Conservation (phyloP, 202 grass and related monocot genomes). For the Dendrocalamus latiflorus region DNA sequence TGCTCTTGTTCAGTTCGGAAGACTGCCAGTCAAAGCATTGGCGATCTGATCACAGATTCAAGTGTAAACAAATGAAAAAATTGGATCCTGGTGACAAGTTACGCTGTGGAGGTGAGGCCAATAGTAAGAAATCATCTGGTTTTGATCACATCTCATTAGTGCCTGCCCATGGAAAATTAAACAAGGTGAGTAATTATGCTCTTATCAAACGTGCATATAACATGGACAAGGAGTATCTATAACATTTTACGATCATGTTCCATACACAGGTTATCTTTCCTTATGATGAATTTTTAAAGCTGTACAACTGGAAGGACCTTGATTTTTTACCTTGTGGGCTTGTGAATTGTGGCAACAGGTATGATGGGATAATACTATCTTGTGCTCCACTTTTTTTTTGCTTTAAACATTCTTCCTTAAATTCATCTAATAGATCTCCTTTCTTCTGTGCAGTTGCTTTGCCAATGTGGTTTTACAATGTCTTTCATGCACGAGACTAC, state of each 20-base stretch:
- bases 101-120: conserved; percentile 33
- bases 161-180: conserved; percentile 37
- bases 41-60: conserved; percentile 61
- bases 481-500: conserved; percentile 75
- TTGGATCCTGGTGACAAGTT: conserved; percentile 44
- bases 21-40: conserved; percentile 86
- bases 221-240: not conserved
- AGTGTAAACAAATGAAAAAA: conserved; percentile 82
- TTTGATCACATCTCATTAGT: conserved; percentile 51
- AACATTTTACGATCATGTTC: not conserved
- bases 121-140: conserved; percentile 49
- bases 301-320: conserved; percentile 71
- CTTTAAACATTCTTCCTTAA: conserved; percentile 18
- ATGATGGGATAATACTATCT: not conserved
- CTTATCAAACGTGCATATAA: not conserved
- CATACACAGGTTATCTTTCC: conserved; percentile 69
- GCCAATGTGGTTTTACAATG: conserved; percentile 99
- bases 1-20: conserved; percentile 63
- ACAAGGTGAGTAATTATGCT: conserved; percentile 40
- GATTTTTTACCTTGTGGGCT: conserved; percentile 69
- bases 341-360: conserved; percentile 97
- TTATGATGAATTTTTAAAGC: conserved; percentile 81
- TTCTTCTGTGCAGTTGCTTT: conserved; percentile 77
- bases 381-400: conserved; percentile 1
- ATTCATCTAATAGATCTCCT: conserved; percentile 27